A percentile compares a stretch with the other conserved stretches of the same genome.
phyloP scores from a whole-genome alignment of 2,329 filamentous ascomycete species.

The Stachybotrys chartarum region DNA sequence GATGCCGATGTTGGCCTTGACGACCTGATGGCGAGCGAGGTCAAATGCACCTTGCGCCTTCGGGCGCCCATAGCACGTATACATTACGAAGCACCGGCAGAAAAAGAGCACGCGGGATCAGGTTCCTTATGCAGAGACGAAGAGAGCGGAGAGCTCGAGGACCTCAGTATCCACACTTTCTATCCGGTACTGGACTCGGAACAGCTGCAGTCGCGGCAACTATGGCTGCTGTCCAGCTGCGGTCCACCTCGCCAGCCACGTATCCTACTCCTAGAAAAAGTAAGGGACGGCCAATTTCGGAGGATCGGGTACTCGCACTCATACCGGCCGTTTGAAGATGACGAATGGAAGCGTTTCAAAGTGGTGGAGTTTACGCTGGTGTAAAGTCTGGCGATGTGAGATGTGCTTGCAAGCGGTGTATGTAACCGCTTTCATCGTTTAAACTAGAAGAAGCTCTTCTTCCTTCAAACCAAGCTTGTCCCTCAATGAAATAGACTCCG shows the following conservation, averaged over 20 bases:
- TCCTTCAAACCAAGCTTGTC: not conserved
- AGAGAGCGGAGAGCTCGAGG: not conserved
- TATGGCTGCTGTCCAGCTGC: not conserved
- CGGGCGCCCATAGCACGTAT: not conserved
- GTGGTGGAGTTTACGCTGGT: not conserved
- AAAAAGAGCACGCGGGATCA: not conserved
- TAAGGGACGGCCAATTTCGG: not conserved
- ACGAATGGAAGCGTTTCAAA: not conserved
- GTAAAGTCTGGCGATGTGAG: not conserved
- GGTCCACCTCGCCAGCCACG: not conserved
- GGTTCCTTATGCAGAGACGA: not conserved
- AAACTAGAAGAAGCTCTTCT: not conserved
- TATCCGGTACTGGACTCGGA: not conserved
- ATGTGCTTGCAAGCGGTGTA: not conserved
- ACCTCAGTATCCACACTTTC: not conserved
- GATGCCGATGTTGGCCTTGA: not conserved
- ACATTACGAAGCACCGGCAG: not conserved
- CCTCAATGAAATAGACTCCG: not conserved
- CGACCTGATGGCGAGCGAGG: not conserved
- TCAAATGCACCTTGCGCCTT: not conserved
- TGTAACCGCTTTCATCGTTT: not conserved
- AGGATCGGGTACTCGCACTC: not conserved
- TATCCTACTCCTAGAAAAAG: not conserved
- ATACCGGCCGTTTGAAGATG: not conserved
- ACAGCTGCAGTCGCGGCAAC: not conserved